Evolutionary conservation across 768 basidiomycete species (phyloP).

Genomic region (Cubamyces sp.): DNA sequence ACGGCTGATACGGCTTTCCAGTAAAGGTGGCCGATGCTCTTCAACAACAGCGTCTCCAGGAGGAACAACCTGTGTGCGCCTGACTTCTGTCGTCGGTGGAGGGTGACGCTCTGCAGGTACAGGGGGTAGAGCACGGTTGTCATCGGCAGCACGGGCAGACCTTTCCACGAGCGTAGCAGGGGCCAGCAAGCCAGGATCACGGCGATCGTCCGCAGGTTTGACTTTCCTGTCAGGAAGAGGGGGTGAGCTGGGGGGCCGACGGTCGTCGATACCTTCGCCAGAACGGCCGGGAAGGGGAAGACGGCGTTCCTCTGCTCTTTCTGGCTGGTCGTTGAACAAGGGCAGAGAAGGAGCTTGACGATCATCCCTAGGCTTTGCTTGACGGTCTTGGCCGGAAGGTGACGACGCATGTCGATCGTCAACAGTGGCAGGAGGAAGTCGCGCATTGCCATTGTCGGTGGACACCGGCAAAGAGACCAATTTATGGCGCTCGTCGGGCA

Average conservation of each 20-base stretch:
- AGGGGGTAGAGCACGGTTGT: slow-evolving; percentile 21
- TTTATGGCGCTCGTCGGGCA: slow-evolving; percentile 11
- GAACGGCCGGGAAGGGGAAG: slow-evolving; percentile 10
- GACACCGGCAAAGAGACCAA: not conserved
- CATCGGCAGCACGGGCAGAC: slow-evolving; percentile 10
- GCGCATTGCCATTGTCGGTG: not conserved
- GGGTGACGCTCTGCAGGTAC: slow-evolving; percentile 6
- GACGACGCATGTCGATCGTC: slow-evolving; percentile 17
- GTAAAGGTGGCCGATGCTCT: slow-evolving; percentile 13
- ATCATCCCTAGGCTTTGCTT: slow-evolving; percentile 13
- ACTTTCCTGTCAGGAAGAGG: slow-evolving; percentile 11
- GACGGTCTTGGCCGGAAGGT: slow-evolving; percentile 8
- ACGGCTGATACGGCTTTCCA: slow-evolving; percentile 16
- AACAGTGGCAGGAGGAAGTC: not conserved
- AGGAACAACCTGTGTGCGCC: slow-evolving; percentile 12
- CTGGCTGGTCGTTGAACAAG: slow-evolving; percentile 8
- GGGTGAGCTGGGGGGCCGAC: slow-evolving; percentile 22
- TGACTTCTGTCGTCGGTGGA: slow-evolving; percentile 8
- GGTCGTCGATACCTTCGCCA: slow-evolving; percentile 21
- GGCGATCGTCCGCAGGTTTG: slow-evolving; percentile 26
- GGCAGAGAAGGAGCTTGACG: slow-evolving; percentile 17
- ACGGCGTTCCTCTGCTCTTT: slow-evolving; percentile 23
- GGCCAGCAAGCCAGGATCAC: slow-evolving; percentile 8
- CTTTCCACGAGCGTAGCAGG: slow-evolving; percentile 10
- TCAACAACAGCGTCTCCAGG: slow-evolving; percentile 12